These are phyloP conservation scores for Beauveria varroae DNA, from an alignment of 2,329 filamentous ascomycete species.

Conservation along the genomic window DNA sequence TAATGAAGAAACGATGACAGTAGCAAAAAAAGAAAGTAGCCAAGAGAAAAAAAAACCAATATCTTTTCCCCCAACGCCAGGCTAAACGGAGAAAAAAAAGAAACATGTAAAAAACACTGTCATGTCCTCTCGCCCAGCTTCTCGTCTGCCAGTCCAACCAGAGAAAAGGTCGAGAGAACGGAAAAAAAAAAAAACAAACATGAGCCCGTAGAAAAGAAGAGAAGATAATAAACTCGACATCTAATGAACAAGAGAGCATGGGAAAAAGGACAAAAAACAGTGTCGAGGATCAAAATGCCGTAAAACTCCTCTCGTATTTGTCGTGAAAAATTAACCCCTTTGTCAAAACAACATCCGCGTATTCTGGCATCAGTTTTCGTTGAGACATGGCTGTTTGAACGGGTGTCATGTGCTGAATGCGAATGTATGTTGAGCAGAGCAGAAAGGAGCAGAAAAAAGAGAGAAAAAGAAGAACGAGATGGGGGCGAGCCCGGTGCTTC, in stretches of 20 bases:
- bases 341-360: slow-evolving; percentile 19
- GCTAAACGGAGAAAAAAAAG: slow-evolving; percentile 19
- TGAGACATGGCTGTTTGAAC: not conserved
- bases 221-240: not conserved
- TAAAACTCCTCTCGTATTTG: slow-evolving; percentile 17
- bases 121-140: not conserved
- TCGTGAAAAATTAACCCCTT: slow-evolving; percentile 18
- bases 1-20: not conserved
- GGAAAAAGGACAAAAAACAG: not conserved
- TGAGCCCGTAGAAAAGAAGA: slow-evolving; percentile 7
- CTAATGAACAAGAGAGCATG: not conserved
- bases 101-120: not conserved
- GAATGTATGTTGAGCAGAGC: not conserved
- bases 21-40: slow-evolving; percentile 6
- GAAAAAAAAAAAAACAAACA: not conserved
- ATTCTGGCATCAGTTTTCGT: not conserved
- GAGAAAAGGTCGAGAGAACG: not conserved
- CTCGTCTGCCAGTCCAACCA: not conserved
- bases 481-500: slow-evolving; percentile 10
- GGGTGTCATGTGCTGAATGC: not conserved
- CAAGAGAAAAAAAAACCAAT: slow-evolving; percentile 8
- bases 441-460: not conserved
- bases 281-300: not conserved
- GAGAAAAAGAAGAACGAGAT: not conserved
- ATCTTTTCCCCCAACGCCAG: slow-evolving; percentile 24